Percentiles rank a stretch among this genome's conserved stretches.
These are phyloP conservation scores for Neurospora sp. DNA, from an alignment of 495 filamentous ascomycete species.

Conservation along the genomic window DNA sequence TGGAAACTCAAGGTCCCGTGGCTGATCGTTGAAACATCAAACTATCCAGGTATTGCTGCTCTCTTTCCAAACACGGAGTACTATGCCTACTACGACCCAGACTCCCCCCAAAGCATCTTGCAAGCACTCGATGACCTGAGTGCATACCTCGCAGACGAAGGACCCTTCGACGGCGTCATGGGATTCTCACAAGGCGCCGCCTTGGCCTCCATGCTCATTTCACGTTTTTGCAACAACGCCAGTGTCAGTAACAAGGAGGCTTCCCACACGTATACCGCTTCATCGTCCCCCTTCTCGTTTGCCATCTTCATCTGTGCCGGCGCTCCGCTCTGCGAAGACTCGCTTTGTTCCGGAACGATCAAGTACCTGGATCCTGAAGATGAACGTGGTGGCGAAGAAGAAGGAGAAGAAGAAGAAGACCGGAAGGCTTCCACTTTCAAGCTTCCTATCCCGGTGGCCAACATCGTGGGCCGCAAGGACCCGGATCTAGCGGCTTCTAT, in stretches of 20 bases:
- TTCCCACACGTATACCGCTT: neutral
- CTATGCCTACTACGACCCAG: conserved; percentile 1
- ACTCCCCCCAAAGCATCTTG: neutral
- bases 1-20: neutral
- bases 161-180: conserved; percentile 8
- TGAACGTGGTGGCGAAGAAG: no score
- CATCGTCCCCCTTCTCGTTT: neutral
- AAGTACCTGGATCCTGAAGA: neutral
- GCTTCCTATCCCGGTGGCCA: neutral
- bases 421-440: neutral
- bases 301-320: conserved; percentile 3
- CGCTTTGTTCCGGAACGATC: neutral
- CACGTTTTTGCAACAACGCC: no score
- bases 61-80: neutral
- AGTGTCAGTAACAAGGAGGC: neutral
- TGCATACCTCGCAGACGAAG: conserved; percentile 4
- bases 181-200: conserved; percentile 5
- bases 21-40: neutral
- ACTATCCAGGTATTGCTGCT: neutral
- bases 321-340: neutral
- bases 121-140: conserved; percentile 3
- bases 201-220: neutral
- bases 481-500: neutral
- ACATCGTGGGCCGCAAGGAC: neutral
- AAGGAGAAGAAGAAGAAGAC: no score